Evolutionary conservation across 2,329 filamentous ascomycete species (phyloP).

Genomic region (Plectosphaerella plurivora): DNA sequence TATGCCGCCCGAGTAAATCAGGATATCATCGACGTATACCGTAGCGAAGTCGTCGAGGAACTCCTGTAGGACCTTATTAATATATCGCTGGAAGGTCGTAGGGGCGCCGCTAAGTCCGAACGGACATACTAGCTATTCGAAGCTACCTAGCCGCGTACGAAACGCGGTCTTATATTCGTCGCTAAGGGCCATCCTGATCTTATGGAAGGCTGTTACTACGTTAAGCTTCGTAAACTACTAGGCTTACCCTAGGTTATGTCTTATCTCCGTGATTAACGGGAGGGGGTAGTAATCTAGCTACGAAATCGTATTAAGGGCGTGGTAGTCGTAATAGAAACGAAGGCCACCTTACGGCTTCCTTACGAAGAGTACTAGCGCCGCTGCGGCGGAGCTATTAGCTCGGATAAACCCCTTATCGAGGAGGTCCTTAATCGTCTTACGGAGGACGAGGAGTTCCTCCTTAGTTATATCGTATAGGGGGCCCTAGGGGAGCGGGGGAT

Average conservation of each 20-base stretch:
- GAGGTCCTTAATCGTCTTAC: neutral
- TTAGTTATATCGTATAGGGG: neutral
- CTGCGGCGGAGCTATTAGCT: neutral
- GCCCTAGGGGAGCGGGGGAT: neutral
- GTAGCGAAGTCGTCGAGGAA: neutral
- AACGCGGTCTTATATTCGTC: neutral
- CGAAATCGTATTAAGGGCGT: neutral
- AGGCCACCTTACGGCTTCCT: neutral
- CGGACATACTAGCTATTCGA: neutral
- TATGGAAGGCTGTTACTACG: neutral
- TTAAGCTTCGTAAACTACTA: neutral
- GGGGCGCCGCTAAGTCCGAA: neutral
- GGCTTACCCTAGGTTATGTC: neutral
- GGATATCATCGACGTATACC: neutral
- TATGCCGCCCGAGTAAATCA: neutral
- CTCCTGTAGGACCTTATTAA: neutral
- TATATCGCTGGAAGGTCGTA: neutral
- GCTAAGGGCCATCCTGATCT: neutral
- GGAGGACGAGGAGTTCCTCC: constrained; percentile 1
- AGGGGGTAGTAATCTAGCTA: neutral
- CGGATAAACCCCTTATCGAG: neutral
- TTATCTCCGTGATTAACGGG: neutral
- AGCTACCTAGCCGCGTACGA: neutral
- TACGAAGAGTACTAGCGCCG: neutral
- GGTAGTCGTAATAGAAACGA: neutral